A percentile compares a stretch with the other conserved stretches of the same genome.
phyloP scores from a whole-genome alignment of 345 rosid genomes.

The Cochlearia excelsa region DNA sequence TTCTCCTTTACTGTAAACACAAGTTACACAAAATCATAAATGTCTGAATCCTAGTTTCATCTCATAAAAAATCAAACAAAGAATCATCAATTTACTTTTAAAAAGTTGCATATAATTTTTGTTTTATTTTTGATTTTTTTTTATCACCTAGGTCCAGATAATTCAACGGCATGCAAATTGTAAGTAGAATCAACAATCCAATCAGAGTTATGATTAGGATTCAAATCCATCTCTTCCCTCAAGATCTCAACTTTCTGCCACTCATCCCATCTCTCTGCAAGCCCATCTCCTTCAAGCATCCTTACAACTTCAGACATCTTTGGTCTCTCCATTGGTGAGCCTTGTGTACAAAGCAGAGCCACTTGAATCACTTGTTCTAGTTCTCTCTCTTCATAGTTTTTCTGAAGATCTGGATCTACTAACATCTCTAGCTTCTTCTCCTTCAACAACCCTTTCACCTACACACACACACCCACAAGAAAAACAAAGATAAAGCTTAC shows the following conservation, averaged over 20 bases:
- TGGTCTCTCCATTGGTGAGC: conserved; percentile 86
- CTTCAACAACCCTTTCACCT: conserved; percentile 95
- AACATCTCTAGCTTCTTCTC: conserved; percentile 91
- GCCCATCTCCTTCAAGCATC: conserved; percentile 96
- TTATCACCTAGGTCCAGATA: conserved; percentile 81
- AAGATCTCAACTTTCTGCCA: conserved; percentile 95
- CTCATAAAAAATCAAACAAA: too few relatives aligned
- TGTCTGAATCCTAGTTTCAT: too few relatives aligned
- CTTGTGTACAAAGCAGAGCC: conserved; percentile 90
- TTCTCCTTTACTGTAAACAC: too few relatives aligned
- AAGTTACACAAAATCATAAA: too few relatives aligned
- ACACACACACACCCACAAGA: conserved; percentile 15
- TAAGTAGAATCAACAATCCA: conserved; percentile 93
- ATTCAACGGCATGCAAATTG: conserved; percentile 85
- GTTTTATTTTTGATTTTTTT: background rate
- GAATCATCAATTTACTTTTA: too few relatives aligned
- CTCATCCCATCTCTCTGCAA: conserved; percentile 92
- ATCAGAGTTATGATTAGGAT: conserved; percentile 69
- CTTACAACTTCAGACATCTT: conserved; percentile 96
- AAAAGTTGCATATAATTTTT: background rate
- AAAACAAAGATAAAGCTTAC: too few relatives aligned
- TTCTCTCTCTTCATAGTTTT: conserved; percentile 65
- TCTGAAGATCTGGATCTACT: conserved; percentile 90
- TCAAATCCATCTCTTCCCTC: conserved; percentile 75
- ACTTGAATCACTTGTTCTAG: conserved; percentile 93